Conservation (phyloP, 768 basidiomycete species). For the Leccinum subgranulosum region DNA sequence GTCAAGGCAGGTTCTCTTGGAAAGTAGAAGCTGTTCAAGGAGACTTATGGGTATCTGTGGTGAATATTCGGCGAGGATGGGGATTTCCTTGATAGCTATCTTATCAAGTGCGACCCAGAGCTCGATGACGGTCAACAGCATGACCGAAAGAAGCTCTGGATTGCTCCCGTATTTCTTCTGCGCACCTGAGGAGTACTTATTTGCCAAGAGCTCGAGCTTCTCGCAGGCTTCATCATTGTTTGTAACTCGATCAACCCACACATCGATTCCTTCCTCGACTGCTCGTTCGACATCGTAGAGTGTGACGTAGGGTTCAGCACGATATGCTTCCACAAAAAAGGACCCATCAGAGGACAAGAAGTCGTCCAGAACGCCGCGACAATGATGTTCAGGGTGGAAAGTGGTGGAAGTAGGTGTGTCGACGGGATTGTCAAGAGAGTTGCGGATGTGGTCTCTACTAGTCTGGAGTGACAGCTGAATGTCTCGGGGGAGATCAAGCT, state of each 20-base stretch:
- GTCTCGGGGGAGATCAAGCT: constrained; percentile 26
- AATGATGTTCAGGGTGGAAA: constrained; percentile 1
- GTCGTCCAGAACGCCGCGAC: constrained; percentile 9
- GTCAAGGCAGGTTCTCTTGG: constrained; percentile 25
- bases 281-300: constrained; percentile 37
- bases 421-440: constrained; percentile 7
- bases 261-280: constrained; percentile 29
- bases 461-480: constrained; percentile 32
- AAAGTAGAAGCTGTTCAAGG: constrained; percentile 26
- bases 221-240: constrained; percentile 7
- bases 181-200: constrained; percentile 27
- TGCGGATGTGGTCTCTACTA: constrained; percentile 27
- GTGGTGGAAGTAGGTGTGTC: rapidly evolving
- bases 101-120: constrained; percentile 34
- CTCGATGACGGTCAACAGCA: constrained; percentile 37
- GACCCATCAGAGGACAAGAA: constrained; percentile 13
- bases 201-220: constrained; percentile 18
- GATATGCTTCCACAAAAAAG: constrained; percentile 6
- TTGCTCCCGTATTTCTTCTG: constrained; percentile 6
- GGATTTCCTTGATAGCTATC: no score
- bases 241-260: constrained; percentile 27
- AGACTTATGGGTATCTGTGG: constrained; percentile 25
- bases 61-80: constrained; percentile 19
- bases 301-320: constrained; percentile 10
- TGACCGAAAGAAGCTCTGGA: constrained; percentile 36